phyloP scores from a whole-genome alignment of 805 yeast genomes.

The Kodamaea laetipori region DNA sequence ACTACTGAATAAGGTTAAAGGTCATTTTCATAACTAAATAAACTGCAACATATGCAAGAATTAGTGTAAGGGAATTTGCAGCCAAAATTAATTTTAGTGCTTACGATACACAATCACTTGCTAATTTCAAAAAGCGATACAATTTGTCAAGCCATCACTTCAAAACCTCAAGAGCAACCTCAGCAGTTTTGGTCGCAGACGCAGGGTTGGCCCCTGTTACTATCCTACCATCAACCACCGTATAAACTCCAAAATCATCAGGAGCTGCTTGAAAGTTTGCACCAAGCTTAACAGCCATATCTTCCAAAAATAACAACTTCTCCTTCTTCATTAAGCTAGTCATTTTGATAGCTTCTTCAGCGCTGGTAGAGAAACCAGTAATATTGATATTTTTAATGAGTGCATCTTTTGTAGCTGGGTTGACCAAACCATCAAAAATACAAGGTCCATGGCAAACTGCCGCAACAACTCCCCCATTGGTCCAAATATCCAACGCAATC shows the following conservation, averaged over 20 bases:
- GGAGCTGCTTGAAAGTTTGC: slow-evolving; percentile 49
- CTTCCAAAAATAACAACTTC: slow-evolving; percentile 7
- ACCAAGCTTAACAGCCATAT: slow-evolving; percentile 23
- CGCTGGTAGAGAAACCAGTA: slow-evolving; percentile 63
- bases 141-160: too few species aligned
- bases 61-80: too few species aligned
- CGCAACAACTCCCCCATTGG: slow-evolving; percentile 55
- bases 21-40: too few species aligned
- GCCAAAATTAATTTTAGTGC: too few species aligned
- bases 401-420: slow-evolving; percentile 42
- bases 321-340: slow-evolving; percentile 9
- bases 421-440: slow-evolving; percentile 51
- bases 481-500: slow-evolving; percentile 49
- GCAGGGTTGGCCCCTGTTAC: slow-evolving; percentile 72
- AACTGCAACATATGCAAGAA: too few species aligned
- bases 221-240: slow-evolving; percentile 56
- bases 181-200: slow-evolving; percentile 53
- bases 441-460: slow-evolving; percentile 76
- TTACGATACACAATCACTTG: too few species aligned
- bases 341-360: slow-evolving; percentile 39
- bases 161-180: slow-evolving; percentile 30
- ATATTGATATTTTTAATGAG: slow-evolving; percentile 54
- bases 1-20: too few species aligned
- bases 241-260: slow-evolving; percentile 53
- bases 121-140: too few species aligned